Conservation (phyloP, 2,329 filamentous ascomycete species). For the Alternaria hordeiaustralica region DNA sequence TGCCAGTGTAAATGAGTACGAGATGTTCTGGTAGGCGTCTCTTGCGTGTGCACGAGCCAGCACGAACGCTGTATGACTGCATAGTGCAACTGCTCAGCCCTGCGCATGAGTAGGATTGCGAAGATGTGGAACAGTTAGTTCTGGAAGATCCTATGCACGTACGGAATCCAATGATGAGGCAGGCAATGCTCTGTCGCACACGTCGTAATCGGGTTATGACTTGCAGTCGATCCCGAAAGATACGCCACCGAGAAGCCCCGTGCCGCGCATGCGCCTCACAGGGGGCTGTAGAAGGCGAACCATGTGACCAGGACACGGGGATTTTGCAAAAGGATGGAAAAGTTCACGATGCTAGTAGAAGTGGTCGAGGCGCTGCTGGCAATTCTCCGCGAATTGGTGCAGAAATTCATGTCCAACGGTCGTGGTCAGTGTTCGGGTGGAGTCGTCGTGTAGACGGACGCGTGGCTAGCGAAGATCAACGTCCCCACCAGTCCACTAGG, state of each 20-base stretch:
- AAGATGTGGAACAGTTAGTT: neutral
- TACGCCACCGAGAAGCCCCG: constrained; percentile 11
- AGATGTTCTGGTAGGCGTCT: neutral
- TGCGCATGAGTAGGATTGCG: constrained; percentile 1
- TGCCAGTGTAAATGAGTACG: neutral
- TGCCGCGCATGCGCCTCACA: constrained; percentile 2
- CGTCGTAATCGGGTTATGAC: constrained; percentile 15
- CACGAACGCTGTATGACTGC: neutral
- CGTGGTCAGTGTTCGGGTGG: constrained; percentile 8
- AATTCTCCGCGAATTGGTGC: neutral
- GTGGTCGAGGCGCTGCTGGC: neutral
- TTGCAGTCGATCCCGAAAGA: constrained; percentile 14
- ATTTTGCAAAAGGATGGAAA: neutral
- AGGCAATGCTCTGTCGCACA: constrained; percentile 10
- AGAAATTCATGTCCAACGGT: constrained; percentile 5
- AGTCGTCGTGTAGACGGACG: constrained; percentile 13
- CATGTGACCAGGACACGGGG: neutral
- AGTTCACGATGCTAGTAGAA: neutral
- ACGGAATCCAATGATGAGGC: constrained; percentile 14
- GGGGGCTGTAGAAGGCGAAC: neutral
- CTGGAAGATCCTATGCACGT: neutral
- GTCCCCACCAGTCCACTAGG: constrained; percentile 8
- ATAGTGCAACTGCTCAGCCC: constrained; percentile 1
- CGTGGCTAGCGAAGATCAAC: constrained; percentile 19
- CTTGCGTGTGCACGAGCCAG: neutral